phyloP scores from a whole-genome alignment of 2,329 filamentous ascomycete species.

The Aspergillus sp. region DNA sequence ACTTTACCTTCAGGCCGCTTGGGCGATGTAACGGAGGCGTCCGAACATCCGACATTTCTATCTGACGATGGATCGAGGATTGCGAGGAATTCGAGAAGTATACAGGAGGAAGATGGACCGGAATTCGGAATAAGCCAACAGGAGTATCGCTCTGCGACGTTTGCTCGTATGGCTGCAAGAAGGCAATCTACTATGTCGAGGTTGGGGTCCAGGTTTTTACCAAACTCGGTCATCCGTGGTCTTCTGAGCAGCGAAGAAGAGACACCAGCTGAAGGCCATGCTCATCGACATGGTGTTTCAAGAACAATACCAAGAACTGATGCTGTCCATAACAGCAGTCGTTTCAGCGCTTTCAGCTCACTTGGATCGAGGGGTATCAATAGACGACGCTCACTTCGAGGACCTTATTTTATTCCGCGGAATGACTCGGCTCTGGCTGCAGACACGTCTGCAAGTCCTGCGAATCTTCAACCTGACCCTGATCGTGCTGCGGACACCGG shows the following conservation, averaged over 20 bases:
- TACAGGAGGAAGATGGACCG: constrained; percentile 30
- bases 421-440: constrained; percentile 24
- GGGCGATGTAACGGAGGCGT: constrained; percentile 8
- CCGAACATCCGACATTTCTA: constrained; percentile 12
- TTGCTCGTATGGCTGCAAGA: constrained; percentile 30
- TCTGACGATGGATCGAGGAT: constrained; percentile 4
- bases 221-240: constrained; percentile 38
- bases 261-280: constrained; percentile 37
- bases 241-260: constrained; percentile 40
- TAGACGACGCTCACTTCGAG: constrained; percentile 32
- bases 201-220: constrained; percentile 41
- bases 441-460: constrained; percentile 19
- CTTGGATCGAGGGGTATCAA: constrained; percentile 32
- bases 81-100: constrained; percentile 22
- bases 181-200: constrained; percentile 42
- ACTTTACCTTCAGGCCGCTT: constrained; percentile 7
- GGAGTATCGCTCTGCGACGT: constrained; percentile 23
- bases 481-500: constrained; percentile 20
- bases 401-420: constrained; percentile 33
- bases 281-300: constrained; percentile 36
- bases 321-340: constrained; percentile 23
- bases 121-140: constrained; percentile 25
- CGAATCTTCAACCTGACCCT: constrained; percentile 19
- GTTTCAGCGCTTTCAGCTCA: constrained; percentile 35
- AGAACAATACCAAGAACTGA: constrained; percentile 30